These are phyloP conservation scores for Amniculicola lignicola DNA, from an alignment of 495 filamentous ascomycete species.

Conservation along the genomic window DNA sequence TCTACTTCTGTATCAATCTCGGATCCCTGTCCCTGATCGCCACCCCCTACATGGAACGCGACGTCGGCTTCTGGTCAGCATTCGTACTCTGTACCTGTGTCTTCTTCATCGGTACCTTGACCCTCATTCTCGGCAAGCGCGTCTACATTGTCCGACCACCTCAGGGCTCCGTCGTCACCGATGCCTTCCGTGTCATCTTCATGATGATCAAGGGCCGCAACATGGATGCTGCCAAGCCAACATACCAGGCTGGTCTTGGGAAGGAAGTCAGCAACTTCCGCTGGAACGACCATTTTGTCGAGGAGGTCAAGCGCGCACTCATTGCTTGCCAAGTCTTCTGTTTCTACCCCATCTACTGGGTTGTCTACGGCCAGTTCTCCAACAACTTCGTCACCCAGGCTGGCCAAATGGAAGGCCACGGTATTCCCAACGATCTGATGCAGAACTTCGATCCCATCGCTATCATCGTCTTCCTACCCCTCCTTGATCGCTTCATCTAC, in stretches of 20 bases:
- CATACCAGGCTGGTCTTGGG: slow-evolving; percentile 51
- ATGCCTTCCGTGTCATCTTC: slow-evolving; percentile 60
- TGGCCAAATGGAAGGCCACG: slow-evolving; percentile 53
- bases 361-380: slow-evolving; percentile 29
- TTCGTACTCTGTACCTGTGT: slow-evolving; percentile 66
- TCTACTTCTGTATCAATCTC: slow-evolving; percentile 74
- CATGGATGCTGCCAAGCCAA: slow-evolving; percentile 57
- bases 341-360: slow-evolving; percentile 57
- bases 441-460: slow-evolving; percentile 72
- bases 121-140: slow-evolving; percentile 55
- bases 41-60: slow-evolving; percentile 63
- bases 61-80: slow-evolving; percentile 70
- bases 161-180: slow-evolving; percentile 59
- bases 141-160: slow-evolving; percentile 61
- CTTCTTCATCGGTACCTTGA: slow-evolving; percentile 54
- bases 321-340: slow-evolving; percentile 60
- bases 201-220: slow-evolving; percentile 51
- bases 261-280: slow-evolving; percentile 42
- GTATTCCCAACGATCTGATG: slow-evolving; percentile 71
- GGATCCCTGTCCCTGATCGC: slow-evolving; percentile 63
- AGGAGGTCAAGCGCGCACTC: slow-evolving; percentile 59
- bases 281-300: slow-evolving; percentile 64
- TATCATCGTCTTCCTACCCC: slow-evolving; percentile 68
- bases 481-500: slow-evolving; percentile 66
- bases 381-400: slow-evolving; percentile 57